Conservation (phyloP, 2,329 filamentous ascomycete species). For the Sordariomycetes sp. region DNA sequence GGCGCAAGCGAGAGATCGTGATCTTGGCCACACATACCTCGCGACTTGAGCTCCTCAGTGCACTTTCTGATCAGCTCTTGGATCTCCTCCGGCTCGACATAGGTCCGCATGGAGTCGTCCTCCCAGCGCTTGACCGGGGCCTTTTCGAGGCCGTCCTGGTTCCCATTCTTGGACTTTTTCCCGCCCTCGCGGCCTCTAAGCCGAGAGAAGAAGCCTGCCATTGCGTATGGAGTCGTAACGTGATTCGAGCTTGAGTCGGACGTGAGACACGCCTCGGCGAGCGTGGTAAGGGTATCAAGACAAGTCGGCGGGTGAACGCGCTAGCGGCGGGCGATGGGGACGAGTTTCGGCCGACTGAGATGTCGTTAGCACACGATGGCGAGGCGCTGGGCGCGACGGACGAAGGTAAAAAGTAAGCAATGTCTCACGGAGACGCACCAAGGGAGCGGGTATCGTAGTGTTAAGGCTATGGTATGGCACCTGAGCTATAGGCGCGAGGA, state of each 20-base stretch:
- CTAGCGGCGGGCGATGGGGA: not conserved
- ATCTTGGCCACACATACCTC: conserved; percentile 50
- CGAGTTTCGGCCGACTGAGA: not conserved
- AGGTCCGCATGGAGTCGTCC: conserved; percentile 72
- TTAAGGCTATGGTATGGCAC: not conserved
- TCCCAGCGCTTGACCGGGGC: conserved; percentile 64
- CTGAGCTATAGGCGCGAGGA: not conserved
- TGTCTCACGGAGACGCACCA: not conserved
- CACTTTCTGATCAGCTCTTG: conserved; percentile 75
- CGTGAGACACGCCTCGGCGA: not conserved
- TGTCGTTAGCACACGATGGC: not conserved
- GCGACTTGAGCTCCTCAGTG: conserved; percentile 81
- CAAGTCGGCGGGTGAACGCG: not conserved
- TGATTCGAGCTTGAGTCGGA: not conserved
- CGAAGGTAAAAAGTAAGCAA: not conserved
- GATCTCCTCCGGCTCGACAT: conserved; percentile 80
- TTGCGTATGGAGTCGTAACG: conserved; percentile 11
- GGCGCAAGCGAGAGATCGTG: not conserved
- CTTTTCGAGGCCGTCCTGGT: conserved; percentile 34
- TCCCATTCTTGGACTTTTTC: conserved; percentile 51
- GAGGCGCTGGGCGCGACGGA: no score
- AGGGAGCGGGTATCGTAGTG: not conserved
- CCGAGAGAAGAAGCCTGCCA: conserved; percentile 47
- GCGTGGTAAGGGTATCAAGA: not conserved
- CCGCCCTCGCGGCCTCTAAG: conserved; percentile 65